Conservation (phyloP, 257 asterid genomes). For the Forsythia viridissima region DNA sequence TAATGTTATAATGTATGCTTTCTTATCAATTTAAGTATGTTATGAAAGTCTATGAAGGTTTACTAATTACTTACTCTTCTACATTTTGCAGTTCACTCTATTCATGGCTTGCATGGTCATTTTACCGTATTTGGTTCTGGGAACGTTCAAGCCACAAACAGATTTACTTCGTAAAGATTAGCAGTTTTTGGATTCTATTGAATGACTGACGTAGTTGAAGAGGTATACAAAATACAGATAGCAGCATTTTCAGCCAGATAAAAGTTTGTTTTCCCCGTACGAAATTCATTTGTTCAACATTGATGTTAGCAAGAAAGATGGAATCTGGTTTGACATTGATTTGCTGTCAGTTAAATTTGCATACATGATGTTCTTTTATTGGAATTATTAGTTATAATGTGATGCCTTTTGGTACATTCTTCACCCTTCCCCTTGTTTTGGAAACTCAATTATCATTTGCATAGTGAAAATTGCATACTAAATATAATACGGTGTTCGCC, state of each 20-base stretch:
- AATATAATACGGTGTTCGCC: too few species aligned
- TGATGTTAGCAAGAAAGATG: neutral
- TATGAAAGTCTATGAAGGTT: neutral
- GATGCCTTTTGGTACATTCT: neutral
- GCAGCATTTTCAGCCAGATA: neutral
- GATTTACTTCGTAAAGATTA: slow-evolving; percentile 59
- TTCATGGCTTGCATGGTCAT: slow-evolving; percentile 66
- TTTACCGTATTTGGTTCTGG: slow-evolving; percentile 49
- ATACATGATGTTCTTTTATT: neutral
- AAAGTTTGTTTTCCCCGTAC: neutral
- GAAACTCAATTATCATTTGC: neutral
- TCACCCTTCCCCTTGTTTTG: neutral
- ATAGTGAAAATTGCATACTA: too few species aligned
- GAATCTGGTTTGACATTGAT: neutral
- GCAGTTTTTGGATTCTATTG: slow-evolving; percentile 15
- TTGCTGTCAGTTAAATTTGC: neutral
- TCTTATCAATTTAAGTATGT: neutral
- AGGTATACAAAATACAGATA: slow-evolving; percentile 15
- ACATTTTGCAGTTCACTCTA: slow-evolving; percentile 57
- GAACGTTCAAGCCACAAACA: slow-evolving; percentile 42
- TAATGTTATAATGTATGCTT: neutral
- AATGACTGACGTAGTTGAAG: slow-evolving; percentile 26
- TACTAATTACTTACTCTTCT: slow-evolving; percentile 1
- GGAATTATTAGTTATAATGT: neutral
- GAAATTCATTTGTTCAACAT: neutral